phyloP scores from a whole-genome alignment of 352 stramenopile genomes.

The Pythium aristosporum region DNA sequence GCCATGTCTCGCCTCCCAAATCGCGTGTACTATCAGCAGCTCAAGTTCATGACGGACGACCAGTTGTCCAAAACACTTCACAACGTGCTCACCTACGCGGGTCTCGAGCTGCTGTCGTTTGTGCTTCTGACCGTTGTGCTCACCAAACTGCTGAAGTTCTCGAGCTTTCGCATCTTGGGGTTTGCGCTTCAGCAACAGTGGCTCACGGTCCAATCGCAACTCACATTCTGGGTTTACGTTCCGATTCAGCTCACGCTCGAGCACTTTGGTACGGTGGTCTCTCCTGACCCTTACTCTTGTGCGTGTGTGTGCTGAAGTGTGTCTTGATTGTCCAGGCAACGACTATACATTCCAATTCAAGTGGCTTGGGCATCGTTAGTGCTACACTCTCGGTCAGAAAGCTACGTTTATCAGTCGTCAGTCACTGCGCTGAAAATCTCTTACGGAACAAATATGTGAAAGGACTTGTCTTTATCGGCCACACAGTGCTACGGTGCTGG shows the following conservation, averaged over 20 bases:
- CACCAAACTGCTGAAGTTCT: constrained; percentile 21
- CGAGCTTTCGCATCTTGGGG: constrained; percentile 23
- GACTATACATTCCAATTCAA: constrained; percentile 15
- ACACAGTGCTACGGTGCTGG: too few species aligned
- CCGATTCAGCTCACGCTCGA: constrained; percentile 15
- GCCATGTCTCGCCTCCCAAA: constrained; percentile 22
- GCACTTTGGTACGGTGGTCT: constrained; percentile 11
- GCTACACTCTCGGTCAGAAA: too few species aligned
- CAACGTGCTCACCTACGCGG: constrained; percentile 26
- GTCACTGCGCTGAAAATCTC: too few species aligned
- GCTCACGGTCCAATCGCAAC: constrained; percentile 20
- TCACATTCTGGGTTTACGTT: constrained; percentile 26
- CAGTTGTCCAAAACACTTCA: not conserved
- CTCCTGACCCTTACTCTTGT: not conserved
- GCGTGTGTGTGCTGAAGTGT: not conserved
- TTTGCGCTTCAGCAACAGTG: constrained; percentile 36
- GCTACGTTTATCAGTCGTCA: too few species aligned
- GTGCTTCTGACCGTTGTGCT: constrained; percentile 21
- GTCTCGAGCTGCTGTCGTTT: constrained; percentile 32
- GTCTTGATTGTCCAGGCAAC: not conserved
- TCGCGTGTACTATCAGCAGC: constrained; percentile 25
- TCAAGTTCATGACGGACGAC: not conserved
- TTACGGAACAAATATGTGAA: too few species aligned
- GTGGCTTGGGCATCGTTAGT: not conserved
- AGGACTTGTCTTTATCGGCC: too few species aligned